Evolutionary conservation across 108 stramenopile species (phyloP).

Genomic region (Skeletonema grethae): DNA sequence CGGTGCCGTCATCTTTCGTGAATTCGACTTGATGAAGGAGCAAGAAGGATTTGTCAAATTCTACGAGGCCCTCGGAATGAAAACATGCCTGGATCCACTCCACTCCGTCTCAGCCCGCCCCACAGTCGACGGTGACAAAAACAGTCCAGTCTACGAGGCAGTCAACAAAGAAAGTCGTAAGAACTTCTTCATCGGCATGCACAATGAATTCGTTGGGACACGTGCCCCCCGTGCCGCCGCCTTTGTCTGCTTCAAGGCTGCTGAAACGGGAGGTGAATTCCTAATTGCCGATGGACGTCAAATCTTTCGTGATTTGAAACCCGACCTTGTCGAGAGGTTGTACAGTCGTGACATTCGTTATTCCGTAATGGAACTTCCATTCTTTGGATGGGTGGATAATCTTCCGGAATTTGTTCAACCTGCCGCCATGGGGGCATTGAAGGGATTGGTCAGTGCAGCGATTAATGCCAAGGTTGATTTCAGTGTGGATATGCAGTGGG

Average conservation of each 20-base stretch:
- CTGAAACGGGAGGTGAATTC: conserved; percentile 90
- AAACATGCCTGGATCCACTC: conserved; percentile 85
- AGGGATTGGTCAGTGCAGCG: conserved; percentile 71
- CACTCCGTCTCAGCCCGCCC: conserved; percentile 86
- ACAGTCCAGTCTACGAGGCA: conserved; percentile 87
- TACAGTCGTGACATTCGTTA: conserved; percentile 84
- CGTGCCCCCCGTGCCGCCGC: conserved; percentile 88
- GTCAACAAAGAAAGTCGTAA: conserved; percentile 91
- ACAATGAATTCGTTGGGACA: conserved; percentile 93
- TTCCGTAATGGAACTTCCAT: conserved; percentile 89
- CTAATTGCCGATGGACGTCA: conserved; percentile 84
- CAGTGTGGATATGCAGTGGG: conserved; percentile 81
- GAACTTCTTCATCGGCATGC: conserved; percentile 94
- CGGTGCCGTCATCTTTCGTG: conserved; percentile 83
- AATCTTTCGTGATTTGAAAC: conserved; percentile 77
- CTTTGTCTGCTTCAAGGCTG: conserved; percentile 92
- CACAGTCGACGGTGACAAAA: conserved; percentile 81
- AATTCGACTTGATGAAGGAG: conserved; percentile 83
- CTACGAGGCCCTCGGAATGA: conserved; percentile 82
- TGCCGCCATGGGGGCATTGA: conserved; percentile 64
- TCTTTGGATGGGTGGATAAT: conserved; percentile 87
- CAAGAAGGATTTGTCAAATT: conserved; percentile 84
- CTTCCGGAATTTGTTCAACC: conserved; percentile 65
- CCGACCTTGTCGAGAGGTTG: conserved; percentile 73
- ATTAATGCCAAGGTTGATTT: conserved; percentile 93